A percentile compares a stretch with the other conserved stretches of the same genome.
phyloP scores from a whole-genome alignment of 805 yeast genomes.

The Grigorovia humatica region DNA sequence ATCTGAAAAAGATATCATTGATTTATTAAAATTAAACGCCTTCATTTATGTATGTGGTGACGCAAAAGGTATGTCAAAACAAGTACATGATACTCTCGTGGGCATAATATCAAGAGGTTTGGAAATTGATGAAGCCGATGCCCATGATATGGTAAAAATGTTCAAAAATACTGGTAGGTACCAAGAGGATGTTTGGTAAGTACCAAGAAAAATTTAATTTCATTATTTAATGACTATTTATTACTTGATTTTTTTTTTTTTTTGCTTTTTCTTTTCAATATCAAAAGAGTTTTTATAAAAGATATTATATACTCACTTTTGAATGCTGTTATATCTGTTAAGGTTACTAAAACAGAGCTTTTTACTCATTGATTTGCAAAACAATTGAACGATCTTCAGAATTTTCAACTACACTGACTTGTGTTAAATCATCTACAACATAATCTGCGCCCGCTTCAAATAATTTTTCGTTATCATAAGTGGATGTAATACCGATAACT shows the following conservation, averaged over 20 bases:
- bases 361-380: conserved; percentile 3
- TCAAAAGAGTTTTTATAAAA: no score
- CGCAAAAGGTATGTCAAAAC: conserved; percentile 92
- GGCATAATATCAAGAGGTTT: conserved; percentile 55
- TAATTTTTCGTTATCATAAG: conserved; percentile 53
- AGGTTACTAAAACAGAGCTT: neutral
- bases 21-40: conserved; percentile 61
- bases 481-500: conserved; percentile 66
- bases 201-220: neutral
- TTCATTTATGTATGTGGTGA: conserved; percentile 95
- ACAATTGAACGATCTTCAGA: conserved; percentile 4
- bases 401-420: conserved; percentile 11
- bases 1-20: conserved; percentile 33
- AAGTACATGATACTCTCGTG: conserved; percentile 64
- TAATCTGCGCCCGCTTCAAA: conserved; percentile 68
- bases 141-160: conserved; percentile 66
- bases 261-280: neutral
- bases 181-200: conserved; percentile 96
- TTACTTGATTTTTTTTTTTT: no score
- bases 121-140: conserved; percentile 52
- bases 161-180: conserved; percentile 77
- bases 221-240: neutral
- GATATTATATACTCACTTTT: no score
- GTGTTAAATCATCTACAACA: conserved; percentile 55
- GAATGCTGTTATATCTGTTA: neutral